Base-by-base conservation (phyloP, 2,329 filamentous ascomycete species). In the Botrytis aclada region DNA sequence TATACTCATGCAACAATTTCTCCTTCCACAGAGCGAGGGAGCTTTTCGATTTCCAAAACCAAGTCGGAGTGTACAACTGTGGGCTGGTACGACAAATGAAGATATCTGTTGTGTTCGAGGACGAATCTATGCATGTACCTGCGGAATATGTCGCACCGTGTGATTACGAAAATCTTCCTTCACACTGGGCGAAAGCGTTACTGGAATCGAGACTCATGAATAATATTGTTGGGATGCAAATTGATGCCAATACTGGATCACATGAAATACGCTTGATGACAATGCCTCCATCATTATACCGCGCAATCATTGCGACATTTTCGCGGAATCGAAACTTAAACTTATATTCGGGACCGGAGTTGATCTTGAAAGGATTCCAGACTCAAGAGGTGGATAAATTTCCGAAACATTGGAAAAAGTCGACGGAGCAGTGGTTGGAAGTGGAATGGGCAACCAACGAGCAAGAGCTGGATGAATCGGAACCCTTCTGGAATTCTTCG, bases 401-500 rank as follows among this genome's bases (percentile, higher is more conserved):
- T 56, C 69, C 69, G 4, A 54, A 16, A 9, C 29, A 32, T 32
- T 71, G 69, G 69, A 71, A 65, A 7, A 51, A 22, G 20, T 64
- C 56, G 3, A 64, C 69, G 34, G 69, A 71, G 45, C 69, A 71
- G 16, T 71, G 69, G 69, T 43, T 71, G 34, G 20, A 71, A 12
- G 69, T 71, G n/a, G 58, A 71, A 18, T 71, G 69, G 69, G 34
- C 45, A 18, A 12, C 41, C 4, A 43, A 71, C 63, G 69, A 41
- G n/a, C 45, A 54, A 22, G 64, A 51, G 16, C 25, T 71, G 41
- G 69, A 65, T 71, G 69, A 71, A 64, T 71, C 69, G 6, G 69
- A 71, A 54, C 60, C 69, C 5, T 65, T 64, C 20, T 71, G 69
- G 69, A 71, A 71, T 51, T 71, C 69, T 22, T 71, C 69, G 3